These are phyloP conservation scores for Chernovozyma aurita DNA, from an alignment of 1,139 yeast genomes.

Conservation along the genomic window DNA sequence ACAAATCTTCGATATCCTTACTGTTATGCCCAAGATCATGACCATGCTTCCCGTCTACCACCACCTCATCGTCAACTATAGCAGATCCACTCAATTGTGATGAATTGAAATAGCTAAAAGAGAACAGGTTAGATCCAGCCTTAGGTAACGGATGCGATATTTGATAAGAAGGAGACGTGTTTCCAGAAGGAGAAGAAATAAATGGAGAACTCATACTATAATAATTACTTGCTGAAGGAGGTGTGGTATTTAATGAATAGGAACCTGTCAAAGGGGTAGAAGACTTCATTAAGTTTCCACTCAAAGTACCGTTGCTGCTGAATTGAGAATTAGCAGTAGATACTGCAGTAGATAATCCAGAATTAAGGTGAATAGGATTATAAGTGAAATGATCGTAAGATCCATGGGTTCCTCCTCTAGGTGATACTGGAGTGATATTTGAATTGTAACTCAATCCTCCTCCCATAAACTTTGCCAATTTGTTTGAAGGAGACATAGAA, in stretches of 20 bases:
- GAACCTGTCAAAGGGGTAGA: constrained; percentile 8
- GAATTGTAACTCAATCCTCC: background rate
- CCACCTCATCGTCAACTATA: constrained; percentile 37
- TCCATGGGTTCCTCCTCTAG: background rate
- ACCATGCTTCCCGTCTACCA: constrained; percentile 17
- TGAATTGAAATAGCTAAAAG: background rate
- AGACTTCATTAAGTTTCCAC: constrained; percentile 2
- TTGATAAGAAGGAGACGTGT: constrained; percentile 5
- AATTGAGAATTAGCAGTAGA: background rate
- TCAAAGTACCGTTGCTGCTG: background rate
- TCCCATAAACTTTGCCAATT: background rate
- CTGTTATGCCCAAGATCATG: constrained; percentile 7
- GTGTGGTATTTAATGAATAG: constrained; percentile 15
- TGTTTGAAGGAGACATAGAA: background rate
- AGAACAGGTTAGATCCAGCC: background rate
- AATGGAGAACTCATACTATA: constrained; percentile 1
- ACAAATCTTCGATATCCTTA: constrained; percentile 15
- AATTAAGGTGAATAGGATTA: constrained; percentile 1
- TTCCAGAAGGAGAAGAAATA: constrained; percentile 2
- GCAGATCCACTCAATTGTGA: constrained; percentile 20
- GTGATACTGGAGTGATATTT: background rate
- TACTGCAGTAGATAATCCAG: background rate
- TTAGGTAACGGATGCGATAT: background rate
- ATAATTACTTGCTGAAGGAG: constrained; percentile 3
- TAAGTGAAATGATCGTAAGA: background rate